A percentile compares a stretch with the other conserved stretches of the same genome.
Evolutionary conservation across 257 asterid species (phyloP).

Genomic region (Parsonsia alboflavescens): DNA sequence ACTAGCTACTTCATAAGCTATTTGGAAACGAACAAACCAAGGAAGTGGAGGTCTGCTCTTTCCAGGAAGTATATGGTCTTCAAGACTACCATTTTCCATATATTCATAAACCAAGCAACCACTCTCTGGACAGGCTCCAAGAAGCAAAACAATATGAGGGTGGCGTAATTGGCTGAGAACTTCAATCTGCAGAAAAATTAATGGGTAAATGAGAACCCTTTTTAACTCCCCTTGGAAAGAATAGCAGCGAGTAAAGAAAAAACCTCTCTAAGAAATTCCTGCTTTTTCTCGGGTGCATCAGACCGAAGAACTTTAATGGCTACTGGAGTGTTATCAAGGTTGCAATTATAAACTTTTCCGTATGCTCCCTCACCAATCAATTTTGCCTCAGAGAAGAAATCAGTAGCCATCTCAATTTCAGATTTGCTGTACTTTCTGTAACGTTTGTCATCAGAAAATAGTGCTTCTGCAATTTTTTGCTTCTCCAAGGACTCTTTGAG

Average conservation of each 20-base stretch:
- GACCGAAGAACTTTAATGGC: slow-evolving; percentile 70
- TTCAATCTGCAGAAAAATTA: slow-evolving; percentile 53
- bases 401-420: slow-evolving; percentile 65
- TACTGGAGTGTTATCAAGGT: slow-evolving; percentile 68
- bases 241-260: too few relatives aligned
- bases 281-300: slow-evolving; percentile 51
- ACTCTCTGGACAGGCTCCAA: slow-evolving; percentile 88
- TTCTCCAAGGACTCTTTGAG: slow-evolving; percentile 56
- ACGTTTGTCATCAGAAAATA: slow-evolving; percentile 54
- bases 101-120: slow-evolving; percentile 77
- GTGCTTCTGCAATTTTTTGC: slow-evolving; percentile 50
- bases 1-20: slow-evolving; percentile 78
- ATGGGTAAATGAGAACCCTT: not conserved
- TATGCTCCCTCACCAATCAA: slow-evolving; percentile 81
- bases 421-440: slow-evolving; percentile 67
- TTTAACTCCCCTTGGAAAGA: too few relatives aligned
- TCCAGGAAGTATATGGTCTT: slow-evolving; percentile 47
- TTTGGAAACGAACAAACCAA: slow-evolving; percentile 68
- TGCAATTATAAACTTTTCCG: slow-evolving; percentile 79
- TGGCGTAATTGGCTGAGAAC: slow-evolving; percentile 79
- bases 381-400: slow-evolving; percentile 45
- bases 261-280: slow-evolving; percentile 87
- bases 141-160: slow-evolving; percentile 64
- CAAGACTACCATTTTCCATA: slow-evolving; percentile 82
- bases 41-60: slow-evolving; percentile 48